Evolutionary conservation across 371 early-diverging fungal genomes (phyloP).

Genomic region (Nematocida homosporus): DNA sequence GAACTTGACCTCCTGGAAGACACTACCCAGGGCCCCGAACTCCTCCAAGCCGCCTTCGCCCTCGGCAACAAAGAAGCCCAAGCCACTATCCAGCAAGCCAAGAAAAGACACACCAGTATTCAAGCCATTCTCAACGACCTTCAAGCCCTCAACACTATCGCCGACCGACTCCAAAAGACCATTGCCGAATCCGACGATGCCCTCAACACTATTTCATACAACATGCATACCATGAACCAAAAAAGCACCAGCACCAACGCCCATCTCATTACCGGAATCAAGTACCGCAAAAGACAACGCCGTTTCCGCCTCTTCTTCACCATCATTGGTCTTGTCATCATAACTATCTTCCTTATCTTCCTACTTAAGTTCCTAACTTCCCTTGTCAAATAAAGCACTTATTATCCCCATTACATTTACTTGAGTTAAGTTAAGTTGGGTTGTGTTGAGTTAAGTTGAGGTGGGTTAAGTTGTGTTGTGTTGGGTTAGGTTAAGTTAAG

Average conservation of each 20-base stretch:
- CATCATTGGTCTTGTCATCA: slow-evolving; percentile 50
- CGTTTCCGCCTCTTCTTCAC: no score
- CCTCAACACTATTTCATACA: slow-evolving; percentile 51
- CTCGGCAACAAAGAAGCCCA: slow-evolving; percentile 55
- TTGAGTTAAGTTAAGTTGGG: no score
- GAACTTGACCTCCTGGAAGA: slow-evolving; percentile 59
- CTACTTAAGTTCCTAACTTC: neutral
- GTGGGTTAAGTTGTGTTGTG: no score
- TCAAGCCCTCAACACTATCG: slow-evolving; percentile 52
- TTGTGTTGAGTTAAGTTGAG: no score
- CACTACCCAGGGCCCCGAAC: slow-evolving; percentile 28
- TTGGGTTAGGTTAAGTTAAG: no score
- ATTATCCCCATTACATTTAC: no score
- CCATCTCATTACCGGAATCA: slow-evolving; percentile 56
- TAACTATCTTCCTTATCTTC: slow-evolving; percentile 9
- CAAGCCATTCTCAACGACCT: slow-evolving; percentile 54
- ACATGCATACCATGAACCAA: slow-evolving; percentile 34
- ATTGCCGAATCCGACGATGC: slow-evolving; percentile 18
- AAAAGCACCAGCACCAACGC: slow-evolving; percentile 53
- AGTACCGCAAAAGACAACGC: slow-evolving; percentile 56
- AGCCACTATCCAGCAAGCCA: slow-evolving; percentile 55
- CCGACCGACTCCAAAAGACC: slow-evolving; percentile 55
- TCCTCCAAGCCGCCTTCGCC: slow-evolving; percentile 60
- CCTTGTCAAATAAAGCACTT: neutral
- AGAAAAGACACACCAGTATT: slow-evolving; percentile 60